Percentiles rank a stretch among this genome's conserved stretches.
phyloP scores from a whole-genome alignment of 371 early-diverging fungal genomes.

The Mucor saturninus region DNA sequence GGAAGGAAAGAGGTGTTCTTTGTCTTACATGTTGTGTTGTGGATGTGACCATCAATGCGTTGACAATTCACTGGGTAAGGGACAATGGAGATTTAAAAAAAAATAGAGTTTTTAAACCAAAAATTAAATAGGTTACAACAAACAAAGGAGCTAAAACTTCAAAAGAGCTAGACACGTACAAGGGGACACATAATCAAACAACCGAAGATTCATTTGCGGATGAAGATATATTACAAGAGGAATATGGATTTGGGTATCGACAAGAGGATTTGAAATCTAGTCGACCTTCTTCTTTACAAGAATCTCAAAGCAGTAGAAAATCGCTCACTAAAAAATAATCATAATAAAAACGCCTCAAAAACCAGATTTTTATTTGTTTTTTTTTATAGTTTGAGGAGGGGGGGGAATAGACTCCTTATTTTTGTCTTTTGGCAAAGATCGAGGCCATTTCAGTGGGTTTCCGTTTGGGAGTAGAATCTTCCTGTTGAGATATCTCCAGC shows the following conservation, averaged over 20 bases:
- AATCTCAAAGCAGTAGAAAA: constrained; percentile 18
- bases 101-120: neutral
- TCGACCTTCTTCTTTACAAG: constrained; percentile 13
- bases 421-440: neutral
- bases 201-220: neutral
- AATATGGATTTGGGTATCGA: neutral
- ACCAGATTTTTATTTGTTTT: neutral
- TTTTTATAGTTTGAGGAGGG: neutral
- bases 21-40: constrained; percentile 59
- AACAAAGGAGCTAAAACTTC: neutral
- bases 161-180: neutral
- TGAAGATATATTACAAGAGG: neutral
- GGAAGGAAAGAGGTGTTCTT: constrained; percentile 54
- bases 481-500: constrained; percentile 28
- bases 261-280: constrained; percentile 2
- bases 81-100: neutral
- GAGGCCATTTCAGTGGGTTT: neutral
- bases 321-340: constrained; percentile 6
- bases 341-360: neutral
- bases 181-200: neutral
- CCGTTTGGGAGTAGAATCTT: constrained; percentile 6
- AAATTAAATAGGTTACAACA: constrained; percentile 7
- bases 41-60: constrained; percentile 63
- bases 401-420: neutral
- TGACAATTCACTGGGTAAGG: constrained; percentile 62